Evolutionary conservation across 2,329 filamentous ascomycete species (phyloP), one percentile per base, ranked within the genome.

Genomic region (Beauveria sp.): DNA sequence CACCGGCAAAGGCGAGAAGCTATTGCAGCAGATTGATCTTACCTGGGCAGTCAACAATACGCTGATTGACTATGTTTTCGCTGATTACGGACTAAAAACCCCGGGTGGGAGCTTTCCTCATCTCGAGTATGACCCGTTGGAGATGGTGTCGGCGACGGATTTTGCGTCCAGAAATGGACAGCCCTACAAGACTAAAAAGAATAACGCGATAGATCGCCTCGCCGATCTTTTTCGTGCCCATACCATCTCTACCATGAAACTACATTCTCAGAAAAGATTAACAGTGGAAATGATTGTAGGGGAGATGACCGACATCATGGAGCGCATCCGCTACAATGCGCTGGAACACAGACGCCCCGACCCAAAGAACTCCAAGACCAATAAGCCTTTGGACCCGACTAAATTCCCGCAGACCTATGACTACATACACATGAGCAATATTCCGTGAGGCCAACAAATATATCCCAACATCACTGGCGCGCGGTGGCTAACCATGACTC

Each of bases 251-350:
- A 16, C 45, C 22, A 47, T 51, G 14, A 28, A 16, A 8, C 30
- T 58, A 1, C 20, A 24, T n/a, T 28, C n/a, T 38, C 18, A 42
- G 4, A 40, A 58, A 12, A 16, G 46, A 18, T 16, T 58, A 8
- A n/a, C n/a, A 7, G 20, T 70, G 7, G 71, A 71, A 62, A 51
- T 67, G n/a, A 60, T 71, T n/a, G 62, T 66, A 20, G 70, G 70
- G 1, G 71, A 72, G 24, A 70, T 72, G 70, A 60, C 65, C 0
- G 69, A 73, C 45, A 60, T 67, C 20, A 59, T 72, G 65, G 71
- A 72, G 45, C 65, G 68, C 14, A 63, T 70, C 49, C 67, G 67
- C 12, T 69, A 70, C 53, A 64, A 65, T 43, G 51, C 50, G 16
- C 62, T 72, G 14, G 64, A 69, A 22, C 63, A 67, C 18, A 61